phyloP scores from a whole-genome alignment of 129 eudicot genomes.

The Saposhnikovia divaricata region DNA sequence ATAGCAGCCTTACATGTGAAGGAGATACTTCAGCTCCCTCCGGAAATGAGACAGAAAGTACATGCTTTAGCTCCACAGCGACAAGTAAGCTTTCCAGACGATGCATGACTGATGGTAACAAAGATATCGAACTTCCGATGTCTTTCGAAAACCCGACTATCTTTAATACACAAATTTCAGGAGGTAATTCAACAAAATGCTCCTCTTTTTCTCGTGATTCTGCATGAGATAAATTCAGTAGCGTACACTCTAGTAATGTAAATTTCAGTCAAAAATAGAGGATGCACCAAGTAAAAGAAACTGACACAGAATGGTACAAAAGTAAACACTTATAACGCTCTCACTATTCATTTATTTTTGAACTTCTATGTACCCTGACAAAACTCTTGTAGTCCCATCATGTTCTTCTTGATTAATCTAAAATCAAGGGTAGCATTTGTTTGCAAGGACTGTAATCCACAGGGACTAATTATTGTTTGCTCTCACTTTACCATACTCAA shows the following conservation, averaged over 20 bases:
- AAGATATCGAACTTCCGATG: conserved; percentile 82
- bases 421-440: background rate
- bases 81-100: conserved; percentile 81
- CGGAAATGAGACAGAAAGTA: conserved; percentile 57
- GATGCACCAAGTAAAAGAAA: background rate
- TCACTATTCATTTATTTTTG: background rate
- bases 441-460: background rate
- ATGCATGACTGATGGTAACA: conserved; percentile 91
- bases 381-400: background rate
- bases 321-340: background rate
- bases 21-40: conserved; percentile 69
- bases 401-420: background rate
- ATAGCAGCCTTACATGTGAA: conserved; percentile 44
- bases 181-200: conserved; percentile 90
- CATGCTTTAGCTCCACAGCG: conserved; percentile 71
- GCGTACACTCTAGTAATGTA: background rate
- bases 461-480: background rate
- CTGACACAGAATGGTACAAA: background rate
- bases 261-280: background rate
- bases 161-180: conserved; percentile 84
- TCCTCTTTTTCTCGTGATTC: conserved; percentile 80
- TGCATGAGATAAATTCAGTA: conserved; percentile 28
- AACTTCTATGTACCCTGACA: background rate
- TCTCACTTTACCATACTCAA: background rate
- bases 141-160: conserved; percentile 81